These are phyloP conservation scores for Microsporum audouinii DNA, from an alignment of 2,329 filamentous ascomycete species.

Conservation along the genomic window DNA sequence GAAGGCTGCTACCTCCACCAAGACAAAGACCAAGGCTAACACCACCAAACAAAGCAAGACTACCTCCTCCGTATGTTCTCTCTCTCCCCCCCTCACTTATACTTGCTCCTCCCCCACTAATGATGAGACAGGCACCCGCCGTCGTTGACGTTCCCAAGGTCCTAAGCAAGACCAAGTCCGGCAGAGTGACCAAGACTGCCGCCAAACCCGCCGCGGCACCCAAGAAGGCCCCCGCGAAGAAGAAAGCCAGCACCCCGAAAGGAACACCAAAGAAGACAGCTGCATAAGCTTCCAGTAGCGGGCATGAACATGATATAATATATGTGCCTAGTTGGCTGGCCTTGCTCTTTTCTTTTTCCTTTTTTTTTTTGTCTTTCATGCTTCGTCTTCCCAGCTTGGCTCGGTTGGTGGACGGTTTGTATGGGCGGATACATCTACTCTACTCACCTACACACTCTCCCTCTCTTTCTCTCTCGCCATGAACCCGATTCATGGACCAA, in stretches of 20 bases:
- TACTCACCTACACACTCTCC: neutral
- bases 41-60: conserved; percentile 45
- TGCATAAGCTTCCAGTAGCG: neutral
- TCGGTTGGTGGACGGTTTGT: neutral
- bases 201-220: conserved; percentile 34
- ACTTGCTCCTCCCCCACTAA: neutral
- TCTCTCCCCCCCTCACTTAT: neutral
- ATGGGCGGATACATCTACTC: neutral
- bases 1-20: conserved; percentile 41
- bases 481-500: neutral
- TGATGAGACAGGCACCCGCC: conserved; percentile 46
- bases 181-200: conserved; percentile 63
- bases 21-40: conserved; percentile 44
- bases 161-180: conserved; percentile 73
- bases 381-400: conserved; percentile 13
- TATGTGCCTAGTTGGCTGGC: neutral
- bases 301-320: neutral
- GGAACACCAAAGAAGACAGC: neutral
- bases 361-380: neutral
- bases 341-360: neutral
- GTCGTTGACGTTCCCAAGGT: conserved; percentile 58
- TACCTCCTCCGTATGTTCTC: conserved; percentile 29
- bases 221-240: conserved; percentile 34
- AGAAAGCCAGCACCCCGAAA: conserved; percentile 26
- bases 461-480: neutral